Percentiles rank a stretch among this genome's conserved stretches.
Conservation (phyloP, 2,329 filamentous ascomycete species). For the Didymella segeticola region DNA sequence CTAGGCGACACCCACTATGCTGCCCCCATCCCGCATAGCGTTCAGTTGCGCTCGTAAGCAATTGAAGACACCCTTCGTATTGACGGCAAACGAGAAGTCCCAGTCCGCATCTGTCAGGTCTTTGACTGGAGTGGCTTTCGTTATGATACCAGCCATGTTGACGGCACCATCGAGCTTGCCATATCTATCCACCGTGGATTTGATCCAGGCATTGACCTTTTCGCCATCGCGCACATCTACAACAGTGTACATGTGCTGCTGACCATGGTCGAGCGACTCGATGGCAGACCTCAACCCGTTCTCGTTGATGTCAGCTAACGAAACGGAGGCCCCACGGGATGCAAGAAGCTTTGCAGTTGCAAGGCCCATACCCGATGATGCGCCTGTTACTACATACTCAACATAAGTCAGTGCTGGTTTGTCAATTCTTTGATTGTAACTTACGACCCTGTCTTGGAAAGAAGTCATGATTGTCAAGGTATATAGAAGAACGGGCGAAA, state of each 20-base stretch:
- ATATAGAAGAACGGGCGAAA: too few species aligned
- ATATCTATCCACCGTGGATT: conserved; percentile 38
- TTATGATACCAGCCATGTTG: conserved; percentile 51
- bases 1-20: conserved; percentile 21
- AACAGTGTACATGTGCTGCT: conserved; percentile 11
- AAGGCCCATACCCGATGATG: conserved; percentile 54
- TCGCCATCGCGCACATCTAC: conserved; percentile 54
- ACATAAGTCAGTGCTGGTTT: background rate
- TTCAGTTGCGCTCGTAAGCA: conserved; percentile 30
- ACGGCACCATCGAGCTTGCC: conserved; percentile 49
- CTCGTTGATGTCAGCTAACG: conserved; percentile 42
- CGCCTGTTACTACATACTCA: conserved; percentile 22
- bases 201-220: conserved; percentile 51
- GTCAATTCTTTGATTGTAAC: background rate
- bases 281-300: conserved; percentile 47
- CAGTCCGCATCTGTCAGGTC: conserved; percentile 44
- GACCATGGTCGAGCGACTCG: conserved; percentile 30
- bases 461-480: background rate
- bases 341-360: conserved; percentile 55
- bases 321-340: conserved; percentile 45
- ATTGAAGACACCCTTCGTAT: conserved; percentile 45
- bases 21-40: conserved; percentile 21
- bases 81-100: conserved; percentile 46
- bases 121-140: conserved; percentile 12
- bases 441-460: conserved; percentile 1